Evolutionary conservation across 768 basidiomycete genomes (phyloP).

Genomic region (Terana coerulea): DNA sequence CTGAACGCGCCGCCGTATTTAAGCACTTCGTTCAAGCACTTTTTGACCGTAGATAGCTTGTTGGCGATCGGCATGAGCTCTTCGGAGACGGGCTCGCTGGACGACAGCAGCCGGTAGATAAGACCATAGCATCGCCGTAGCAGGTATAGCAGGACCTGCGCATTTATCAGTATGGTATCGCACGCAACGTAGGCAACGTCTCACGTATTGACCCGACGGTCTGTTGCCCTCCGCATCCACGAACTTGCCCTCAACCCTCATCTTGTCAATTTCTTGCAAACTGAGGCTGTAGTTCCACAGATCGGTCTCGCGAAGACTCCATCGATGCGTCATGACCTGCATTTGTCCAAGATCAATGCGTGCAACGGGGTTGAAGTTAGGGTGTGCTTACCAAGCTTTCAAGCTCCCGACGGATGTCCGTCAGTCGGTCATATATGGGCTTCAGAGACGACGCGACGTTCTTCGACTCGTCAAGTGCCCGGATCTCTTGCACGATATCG

Average conservation of each 20-base stretch:
- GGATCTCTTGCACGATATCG: constrained; percentile 92
- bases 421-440: constrained; percentile 90
- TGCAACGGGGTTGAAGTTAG: background rate
- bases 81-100: constrained; percentile 96
- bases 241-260: constrained; percentile 97
- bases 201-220: constrained; percentile 91
- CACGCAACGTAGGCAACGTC: constrained; percentile 24
- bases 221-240: constrained; percentile 90
- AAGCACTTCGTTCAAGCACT: constrained; percentile 91
- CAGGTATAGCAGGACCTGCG: constrained; percentile 86
- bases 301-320: constrained; percentile 94
- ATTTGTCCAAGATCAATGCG: background rate
- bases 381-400: constrained; percentile 65
- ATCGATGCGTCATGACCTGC: constrained; percentile 78
- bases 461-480: constrained; percentile 86
- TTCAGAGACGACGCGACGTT: constrained; percentile 82
- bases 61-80: constrained; percentile 98
- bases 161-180: background rate
- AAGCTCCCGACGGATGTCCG: constrained; percentile 79
- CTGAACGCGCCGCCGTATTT: constrained; percentile 94
- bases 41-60: constrained; percentile 94
- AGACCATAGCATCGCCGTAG: constrained; percentile 94
- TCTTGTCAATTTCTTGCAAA: constrained; percentile 93
- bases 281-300: constrained; percentile 91
- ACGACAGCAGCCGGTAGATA: constrained; percentile 89